These are phyloP conservation scores for Neurospora sp. DNA, from an alignment of 495 filamentous ascomycete species.

Conservation along the genomic window DNA sequence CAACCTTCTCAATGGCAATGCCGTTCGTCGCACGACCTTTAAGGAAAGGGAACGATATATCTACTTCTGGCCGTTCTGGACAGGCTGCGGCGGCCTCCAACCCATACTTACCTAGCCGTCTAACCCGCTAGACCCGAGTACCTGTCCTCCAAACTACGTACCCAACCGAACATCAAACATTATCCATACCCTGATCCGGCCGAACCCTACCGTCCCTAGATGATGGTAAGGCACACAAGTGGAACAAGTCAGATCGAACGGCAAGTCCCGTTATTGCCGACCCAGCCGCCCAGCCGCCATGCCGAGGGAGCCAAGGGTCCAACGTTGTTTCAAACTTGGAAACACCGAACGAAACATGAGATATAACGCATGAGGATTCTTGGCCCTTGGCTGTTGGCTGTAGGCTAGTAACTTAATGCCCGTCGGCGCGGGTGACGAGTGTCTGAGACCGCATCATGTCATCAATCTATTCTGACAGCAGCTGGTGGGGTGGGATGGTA, in stretches of 20 bases:
- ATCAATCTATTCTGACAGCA: background rate
- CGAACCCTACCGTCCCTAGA: background rate
- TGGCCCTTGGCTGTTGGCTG: background rate
- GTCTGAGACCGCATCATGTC: background rate
- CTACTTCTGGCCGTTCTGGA: too few species aligned
- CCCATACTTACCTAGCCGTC: background rate
- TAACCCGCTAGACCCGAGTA: background rate
- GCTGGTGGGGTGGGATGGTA: background rate
- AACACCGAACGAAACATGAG: background rate
- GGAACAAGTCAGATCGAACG: background rate
- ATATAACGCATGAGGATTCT: background rate
- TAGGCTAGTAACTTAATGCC: background rate
- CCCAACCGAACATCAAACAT: background rate
- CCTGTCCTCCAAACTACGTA: too few species aligned
- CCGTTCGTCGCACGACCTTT: too few species aligned
- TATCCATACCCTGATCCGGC: background rate
- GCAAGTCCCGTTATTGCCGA: background rate
- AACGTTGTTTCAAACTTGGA: background rate
- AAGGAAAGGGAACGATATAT: too few species aligned
- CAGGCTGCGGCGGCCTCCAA: background rate
- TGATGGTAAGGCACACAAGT: background rate
- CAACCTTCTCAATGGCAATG: background rate
- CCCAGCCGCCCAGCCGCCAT: background rate
- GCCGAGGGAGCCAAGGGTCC: background rate
- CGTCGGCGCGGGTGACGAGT: background rate